Conservation (phyloP, 345 rosid species). For the Corchorus capsularis region DNA sequence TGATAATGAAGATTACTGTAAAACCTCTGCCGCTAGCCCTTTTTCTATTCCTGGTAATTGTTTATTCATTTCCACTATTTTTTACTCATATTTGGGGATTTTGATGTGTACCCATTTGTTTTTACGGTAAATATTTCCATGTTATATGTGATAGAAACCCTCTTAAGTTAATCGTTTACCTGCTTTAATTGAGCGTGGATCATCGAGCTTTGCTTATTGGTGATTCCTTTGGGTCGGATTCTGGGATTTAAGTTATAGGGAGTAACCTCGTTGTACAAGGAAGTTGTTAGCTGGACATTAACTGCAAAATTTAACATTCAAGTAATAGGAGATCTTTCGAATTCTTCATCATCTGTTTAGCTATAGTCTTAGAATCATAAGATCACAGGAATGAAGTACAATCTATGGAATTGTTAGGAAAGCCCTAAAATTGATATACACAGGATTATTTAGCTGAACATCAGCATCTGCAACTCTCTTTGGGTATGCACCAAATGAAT, state of each 20-base stretch:
- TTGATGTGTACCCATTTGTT: neutral
- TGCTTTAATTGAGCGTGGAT: neutral
- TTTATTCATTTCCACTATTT: neutral
- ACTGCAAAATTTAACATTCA: neutral
- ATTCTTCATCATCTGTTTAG: neutral
- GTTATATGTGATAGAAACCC: neutral
- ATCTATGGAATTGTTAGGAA: neutral
- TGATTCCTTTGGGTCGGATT: neutral
- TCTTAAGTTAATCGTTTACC: neutral
- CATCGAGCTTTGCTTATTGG: neutral
- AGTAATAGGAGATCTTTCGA: neutral
- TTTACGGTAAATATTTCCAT: neutral
- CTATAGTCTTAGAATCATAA: neutral
- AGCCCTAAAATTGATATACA: too few species aligned
- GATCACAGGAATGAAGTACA: neutral
- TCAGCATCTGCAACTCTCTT: too few species aligned
- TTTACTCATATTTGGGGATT: neutral
- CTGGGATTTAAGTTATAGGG: slow-evolving; percentile 2
- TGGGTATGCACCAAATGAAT: neutral
- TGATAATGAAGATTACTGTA: slow-evolving; percentile 85
- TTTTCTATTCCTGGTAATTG: slow-evolving; percentile 71
- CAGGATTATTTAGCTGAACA: too few species aligned
- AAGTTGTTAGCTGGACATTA: neutral
- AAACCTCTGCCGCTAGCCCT: slow-evolving; percentile 66
- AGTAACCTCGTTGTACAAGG: neutral